Base-by-base conservation (phyloP, 306 rosid genomes). In the Malus asiatica region DNA sequence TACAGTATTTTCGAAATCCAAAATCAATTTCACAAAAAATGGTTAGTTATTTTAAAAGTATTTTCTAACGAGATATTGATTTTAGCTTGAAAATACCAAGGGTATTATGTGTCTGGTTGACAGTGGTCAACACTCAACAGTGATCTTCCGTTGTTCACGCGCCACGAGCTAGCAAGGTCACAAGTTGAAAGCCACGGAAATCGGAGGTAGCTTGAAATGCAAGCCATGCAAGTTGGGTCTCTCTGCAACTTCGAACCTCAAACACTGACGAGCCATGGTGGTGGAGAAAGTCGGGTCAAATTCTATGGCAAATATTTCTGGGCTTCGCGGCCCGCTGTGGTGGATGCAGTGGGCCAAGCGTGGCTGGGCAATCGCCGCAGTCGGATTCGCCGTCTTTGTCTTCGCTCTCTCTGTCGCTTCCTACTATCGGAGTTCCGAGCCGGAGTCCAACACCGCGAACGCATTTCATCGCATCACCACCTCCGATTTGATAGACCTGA, bases 401-500 rank as follows among this genome's bases (percentile, higher is more conserved):
- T 33, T 87, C 66, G 67, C 76, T 14, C 45, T 89, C 79, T 33
- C 89, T 63, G 70, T 88, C 82, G 1, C 85, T 78, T 82, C 85
- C 63, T 23, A 61, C 66, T 75, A 86, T 59, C 65, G 55, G 77
- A 63, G 27, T 44, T 35, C 67, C 15, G 75, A 66, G 1, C 74
- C 23, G 18, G 76, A 45, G 61, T 71, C 85, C 62, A 6, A 51
- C 57, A 3, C 53, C 63, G 40, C 42, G 53, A 33, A 33, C 59
- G 63, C 67, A 3, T 72, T 71, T 63, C 75, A 74, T 70, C 68
- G 33, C 38, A 66, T 61, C 74, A 13, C 75, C 25, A 20, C 62
- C 25, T 23, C 80, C 30, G 81, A 86, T 80, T 75, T 92, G 42
- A 92, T 92, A 29, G 92, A 89, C 55, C 81, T 95, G 78, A 88